Evolutionary conservation across 257 asterid genomes (phyloP).

Genomic region (Jacaranda mimosifolia): DNA sequence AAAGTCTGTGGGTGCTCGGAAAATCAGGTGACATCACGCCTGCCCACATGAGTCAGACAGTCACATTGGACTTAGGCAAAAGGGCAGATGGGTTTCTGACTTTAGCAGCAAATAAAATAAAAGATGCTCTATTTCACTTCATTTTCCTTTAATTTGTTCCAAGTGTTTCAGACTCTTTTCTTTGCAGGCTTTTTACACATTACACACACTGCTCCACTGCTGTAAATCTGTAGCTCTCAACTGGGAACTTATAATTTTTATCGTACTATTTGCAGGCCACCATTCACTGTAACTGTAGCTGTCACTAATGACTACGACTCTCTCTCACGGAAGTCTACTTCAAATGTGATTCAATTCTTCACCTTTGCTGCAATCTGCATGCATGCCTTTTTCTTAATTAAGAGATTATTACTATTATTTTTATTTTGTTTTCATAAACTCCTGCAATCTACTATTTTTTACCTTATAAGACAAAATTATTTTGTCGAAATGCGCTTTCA

Average conservation of each 20-base stretch:
- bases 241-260: background rate
- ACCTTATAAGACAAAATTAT: background rate
- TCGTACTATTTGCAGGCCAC: constrained; percentile 22
- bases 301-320: background rate
- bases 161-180: constrained; percentile 9
- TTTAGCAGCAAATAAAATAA: background rate
- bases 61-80: too few species aligned
- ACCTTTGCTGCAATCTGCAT: too few species aligned
- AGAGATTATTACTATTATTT: background rate
- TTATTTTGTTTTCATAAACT: background rate
- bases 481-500: background rate
- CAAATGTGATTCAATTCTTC: background rate
- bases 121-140: constrained; percentile 19
- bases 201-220: background rate
- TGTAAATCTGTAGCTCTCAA: constrained; percentile 1
- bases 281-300: background rate
- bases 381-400: too few species aligned
- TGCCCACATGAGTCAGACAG: too few species aligned
- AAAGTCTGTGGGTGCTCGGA: too few species aligned
- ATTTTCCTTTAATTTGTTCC: background rate
- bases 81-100: background rate
- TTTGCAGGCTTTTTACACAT: constrained; percentile 29
- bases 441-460: background rate
- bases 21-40: too few species aligned
- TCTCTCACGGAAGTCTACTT: background rate